Evolutionary conservation across 2,329 filamentous ascomycete genomes (phyloP).

Genomic region (Monilinia fructigena): DNA sequence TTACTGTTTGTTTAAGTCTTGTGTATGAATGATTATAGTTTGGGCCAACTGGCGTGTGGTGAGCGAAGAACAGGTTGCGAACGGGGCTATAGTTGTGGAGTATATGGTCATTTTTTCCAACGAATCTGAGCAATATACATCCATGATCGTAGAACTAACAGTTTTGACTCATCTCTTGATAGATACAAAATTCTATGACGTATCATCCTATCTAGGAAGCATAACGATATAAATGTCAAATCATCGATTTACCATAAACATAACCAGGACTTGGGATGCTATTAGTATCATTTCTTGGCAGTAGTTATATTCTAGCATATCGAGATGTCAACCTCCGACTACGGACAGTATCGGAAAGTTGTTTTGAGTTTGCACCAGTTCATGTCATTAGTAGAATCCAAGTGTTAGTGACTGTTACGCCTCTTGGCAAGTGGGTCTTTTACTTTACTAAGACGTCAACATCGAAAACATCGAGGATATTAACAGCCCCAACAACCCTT

Average conservation of each 20-base stretch:
- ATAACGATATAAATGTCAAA: neutral
- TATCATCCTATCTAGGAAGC: neutral
- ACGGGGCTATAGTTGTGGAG: too few species aligned
- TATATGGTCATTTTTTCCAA: neutral
- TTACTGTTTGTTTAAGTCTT: neutral
- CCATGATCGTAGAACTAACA: too few species aligned
- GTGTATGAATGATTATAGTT: neutral
- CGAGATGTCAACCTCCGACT: neutral
- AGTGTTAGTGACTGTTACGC: neutral
- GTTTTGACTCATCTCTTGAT: neutral
- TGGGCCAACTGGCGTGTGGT: neutral
- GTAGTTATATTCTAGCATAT: neutral
- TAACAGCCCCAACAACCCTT: neutral
- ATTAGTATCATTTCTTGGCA: neutral
- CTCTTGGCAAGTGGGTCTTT: slow-evolving; percentile 3
- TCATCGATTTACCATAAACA: neutral
- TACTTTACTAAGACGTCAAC: neutral
- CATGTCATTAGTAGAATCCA: neutral
- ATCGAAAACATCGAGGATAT: neutral
- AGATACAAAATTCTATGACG: slow-evolving; percentile 13
- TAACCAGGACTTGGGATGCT: neutral
- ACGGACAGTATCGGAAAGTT: neutral
- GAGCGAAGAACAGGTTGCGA: too few species aligned
- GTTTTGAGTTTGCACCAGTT: slow-evolving; percentile 10
- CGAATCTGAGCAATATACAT: too few species aligned